phyloP scores from a whole-genome alignment of 2,329 filamentous ascomycete genomes.

The Metarhizium album region DNA sequence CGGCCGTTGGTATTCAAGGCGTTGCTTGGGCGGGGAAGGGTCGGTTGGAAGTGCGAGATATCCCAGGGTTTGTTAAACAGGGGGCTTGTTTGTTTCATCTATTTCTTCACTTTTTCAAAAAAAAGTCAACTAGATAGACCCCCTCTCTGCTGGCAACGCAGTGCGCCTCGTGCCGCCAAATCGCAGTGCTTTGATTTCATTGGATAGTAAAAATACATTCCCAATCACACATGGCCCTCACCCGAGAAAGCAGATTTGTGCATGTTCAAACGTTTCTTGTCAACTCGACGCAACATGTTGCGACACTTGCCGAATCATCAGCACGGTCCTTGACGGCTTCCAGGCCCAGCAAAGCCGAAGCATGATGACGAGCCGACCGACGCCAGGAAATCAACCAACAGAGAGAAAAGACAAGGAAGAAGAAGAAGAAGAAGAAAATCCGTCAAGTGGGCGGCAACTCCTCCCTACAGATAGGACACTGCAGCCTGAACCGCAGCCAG shows the following conservation, averaged over 20 bases:
- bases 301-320: neutral
- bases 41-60: neutral
- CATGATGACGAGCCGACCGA: neutral
- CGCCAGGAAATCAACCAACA: neutral
- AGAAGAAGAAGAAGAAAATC: neutral
- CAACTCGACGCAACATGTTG: too few species aligned
- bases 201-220: neutral
- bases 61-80: neutral
- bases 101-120: too few species aligned
- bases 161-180: neutral
- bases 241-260: neutral
- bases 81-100: neutral
- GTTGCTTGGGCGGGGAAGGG: neutral
- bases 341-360: neutral
- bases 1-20: neutral
- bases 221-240: neutral
- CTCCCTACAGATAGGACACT: conserved; percentile 93
- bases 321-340: neutral
- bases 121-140: neutral
- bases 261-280: too few species aligned
- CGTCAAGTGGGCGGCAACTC: conserved; percentile 69
- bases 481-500: conserved; percentile 88
- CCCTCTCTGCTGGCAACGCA: neutral
- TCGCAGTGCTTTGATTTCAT: neutral
- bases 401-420: too few species aligned